phyloP scores from a whole-genome alignment of 768 basidiomycete genomes.

The Pisolithus microcarpus region DNA sequence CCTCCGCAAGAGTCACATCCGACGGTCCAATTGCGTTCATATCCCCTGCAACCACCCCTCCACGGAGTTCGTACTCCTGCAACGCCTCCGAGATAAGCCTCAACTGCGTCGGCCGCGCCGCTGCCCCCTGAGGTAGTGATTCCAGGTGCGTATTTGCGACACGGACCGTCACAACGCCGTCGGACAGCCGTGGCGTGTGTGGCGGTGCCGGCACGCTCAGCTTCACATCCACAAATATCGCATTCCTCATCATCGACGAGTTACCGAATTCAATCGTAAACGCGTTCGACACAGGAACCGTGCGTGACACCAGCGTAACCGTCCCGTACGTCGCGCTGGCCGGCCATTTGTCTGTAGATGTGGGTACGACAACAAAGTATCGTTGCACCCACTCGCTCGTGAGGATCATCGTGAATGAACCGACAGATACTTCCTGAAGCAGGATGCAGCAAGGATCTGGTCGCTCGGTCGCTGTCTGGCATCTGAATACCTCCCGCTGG shows the following conservation, averaged over 20 bases:
- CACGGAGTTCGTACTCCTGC: conserved; percentile 38
- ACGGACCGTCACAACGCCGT: conserved; percentile 42
- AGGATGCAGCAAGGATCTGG: conserved; percentile 58
- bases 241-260: conserved; percentile 47
- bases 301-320: conserved; percentile 60
- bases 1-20: conserved; percentile 37
- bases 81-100: conserved; percentile 44
- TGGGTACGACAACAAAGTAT: conserved; percentile 54
- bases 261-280: conserved; percentile 46
- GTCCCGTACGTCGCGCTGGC: conserved; percentile 47
- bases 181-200: conserved; percentile 24
- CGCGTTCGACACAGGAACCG: conserved; percentile 42
- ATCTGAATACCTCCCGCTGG: conserved; percentile 43
- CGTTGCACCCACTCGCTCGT: conserved; percentile 55
- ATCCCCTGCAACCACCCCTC: conserved; percentile 62
- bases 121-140: conserved; percentile 44
- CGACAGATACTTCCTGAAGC: conserved; percentile 56
- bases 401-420: conserved; percentile 43
- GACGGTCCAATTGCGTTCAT: conserved; percentile 57
- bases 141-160: conserved; percentile 74
- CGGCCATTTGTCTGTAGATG: conserved; percentile 50
- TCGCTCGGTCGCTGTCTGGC: conserved; percentile 33
- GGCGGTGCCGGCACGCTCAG: conserved; percentile 31
- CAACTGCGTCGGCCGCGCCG: conserved; percentile 45
- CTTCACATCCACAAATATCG: conserved; percentile 50